Percentiles rank a stretch among this genome's conserved stretches.
phyloP scores from a whole-genome alignment of 345 rosid species.

The Microcos paniculata region DNA sequence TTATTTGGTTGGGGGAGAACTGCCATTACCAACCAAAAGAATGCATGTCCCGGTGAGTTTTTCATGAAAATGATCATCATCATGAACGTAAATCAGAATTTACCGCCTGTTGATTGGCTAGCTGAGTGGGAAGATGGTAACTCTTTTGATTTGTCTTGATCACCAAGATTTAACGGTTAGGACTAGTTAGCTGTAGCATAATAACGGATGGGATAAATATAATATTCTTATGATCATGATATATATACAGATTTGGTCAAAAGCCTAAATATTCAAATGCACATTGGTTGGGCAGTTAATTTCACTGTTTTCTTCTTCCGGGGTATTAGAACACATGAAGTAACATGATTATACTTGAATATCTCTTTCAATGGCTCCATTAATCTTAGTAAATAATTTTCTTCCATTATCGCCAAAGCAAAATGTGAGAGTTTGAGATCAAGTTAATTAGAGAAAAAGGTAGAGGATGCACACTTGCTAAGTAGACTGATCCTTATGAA shows the following conservation, averaged over 20 bases:
- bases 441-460: background rate
- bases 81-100: background rate
- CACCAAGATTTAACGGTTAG: conserved; percentile 3
- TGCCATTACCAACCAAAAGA: background rate
- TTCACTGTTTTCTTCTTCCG: background rate
- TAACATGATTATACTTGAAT: background rate
- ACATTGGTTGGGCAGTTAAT: background rate
- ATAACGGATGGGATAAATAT: background rate
- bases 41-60: background rate
- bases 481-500: background rate
- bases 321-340: background rate
- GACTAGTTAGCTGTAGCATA: background rate
- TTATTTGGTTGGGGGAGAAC: background rate
- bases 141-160: background rate
- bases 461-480: background rate
- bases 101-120: background rate
- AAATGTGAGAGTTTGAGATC: background rate
- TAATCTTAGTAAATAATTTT: background rate
- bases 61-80: background rate
- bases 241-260: background rate
- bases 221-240: background rate
- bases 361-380: background rate
- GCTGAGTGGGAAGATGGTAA: background rate
- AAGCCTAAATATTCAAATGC: background rate
- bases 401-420: background rate